Conservation (phyloP, 2,329 filamentous ascomycete genomes). For the Aspergillus sp. region DNA sequence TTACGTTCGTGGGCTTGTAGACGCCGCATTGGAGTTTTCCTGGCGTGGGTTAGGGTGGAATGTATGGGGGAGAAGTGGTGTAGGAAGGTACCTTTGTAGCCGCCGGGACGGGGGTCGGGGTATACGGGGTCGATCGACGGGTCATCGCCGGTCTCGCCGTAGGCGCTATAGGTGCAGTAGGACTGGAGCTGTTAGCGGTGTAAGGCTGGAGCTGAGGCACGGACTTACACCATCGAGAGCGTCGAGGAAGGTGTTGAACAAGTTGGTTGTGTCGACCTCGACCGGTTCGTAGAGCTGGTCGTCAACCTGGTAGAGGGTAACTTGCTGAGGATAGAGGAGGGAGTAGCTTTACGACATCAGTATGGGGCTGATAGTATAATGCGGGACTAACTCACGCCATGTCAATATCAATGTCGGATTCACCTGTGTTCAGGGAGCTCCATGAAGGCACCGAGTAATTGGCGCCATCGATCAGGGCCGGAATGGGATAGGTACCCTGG, state of each 20-base stretch:
- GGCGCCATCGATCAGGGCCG: slow-evolving; percentile 51
- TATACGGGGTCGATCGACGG: slow-evolving; percentile 54
- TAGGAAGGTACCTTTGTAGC: slow-evolving; percentile 50
- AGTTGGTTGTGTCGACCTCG: slow-evolving; percentile 30
- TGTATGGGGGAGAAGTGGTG: too few relatives aligned
- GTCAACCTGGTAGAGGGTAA: slow-evolving; percentile 55
- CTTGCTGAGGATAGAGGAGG: slow-evolving; percentile 55
- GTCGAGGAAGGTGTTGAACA: slow-evolving; percentile 54
- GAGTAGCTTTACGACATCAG: slow-evolving; percentile 24
- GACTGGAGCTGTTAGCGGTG: slow-evolving; percentile 28
- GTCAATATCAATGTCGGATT: slow-evolving; percentile 59
- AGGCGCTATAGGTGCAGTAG: slow-evolving; percentile 57
- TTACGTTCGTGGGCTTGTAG: slow-evolving; percentile 58
- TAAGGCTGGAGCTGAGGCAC: too few relatives aligned
- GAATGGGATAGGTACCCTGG: slow-evolving; percentile 47
- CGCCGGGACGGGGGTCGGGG: slow-evolving; percentile 50
- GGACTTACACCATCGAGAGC: slow-evolving; percentile 51
- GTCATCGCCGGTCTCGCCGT: slow-evolving; percentile 52
- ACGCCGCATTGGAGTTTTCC: slow-evolving; percentile 48
- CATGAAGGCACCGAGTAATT: slow-evolving; percentile 44
- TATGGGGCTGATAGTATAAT: not conserved
- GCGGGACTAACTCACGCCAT: slow-evolving; percentile 46
- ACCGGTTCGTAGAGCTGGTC: slow-evolving; percentile 47
- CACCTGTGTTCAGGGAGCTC: slow-evolving; percentile 40
- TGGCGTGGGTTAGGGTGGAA: not conserved